A percentile compares a stretch with the other conserved stretches of the same genome.
Evolutionary conservation across 2,329 filamentous ascomycete genomes (phyloP).

Genomic region (Aspergillus ochraceus): DNA sequence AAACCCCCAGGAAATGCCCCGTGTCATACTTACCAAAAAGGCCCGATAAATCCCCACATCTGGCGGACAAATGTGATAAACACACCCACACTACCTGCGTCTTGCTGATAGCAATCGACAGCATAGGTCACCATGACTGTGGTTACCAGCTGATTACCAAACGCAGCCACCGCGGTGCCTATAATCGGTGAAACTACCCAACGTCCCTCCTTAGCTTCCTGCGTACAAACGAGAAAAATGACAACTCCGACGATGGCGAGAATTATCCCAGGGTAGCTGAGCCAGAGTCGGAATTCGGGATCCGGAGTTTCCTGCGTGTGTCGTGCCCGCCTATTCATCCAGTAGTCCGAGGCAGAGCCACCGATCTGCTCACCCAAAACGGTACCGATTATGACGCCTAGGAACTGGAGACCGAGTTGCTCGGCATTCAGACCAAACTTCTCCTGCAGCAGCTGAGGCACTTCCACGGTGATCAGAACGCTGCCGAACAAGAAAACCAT

Average conservation of each 20-base stretch:
- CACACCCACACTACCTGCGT: conserved; percentile 58
- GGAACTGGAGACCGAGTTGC: conserved; percentile 60
- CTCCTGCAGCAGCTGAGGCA: conserved; percentile 58
- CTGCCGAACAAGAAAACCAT: conserved; percentile 59
- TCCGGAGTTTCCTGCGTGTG: conserved; percentile 38
- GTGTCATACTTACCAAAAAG: conserved; percentile 33
- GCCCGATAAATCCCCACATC: conserved; percentile 39
- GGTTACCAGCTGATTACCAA: conserved; percentile 63
- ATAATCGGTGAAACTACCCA: conserved; percentile 62
- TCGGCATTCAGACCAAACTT: conserved; percentile 60
- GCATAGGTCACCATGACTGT: conserved; percentile 62
- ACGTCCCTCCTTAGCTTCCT: conserved; percentile 46
- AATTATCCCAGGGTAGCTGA: conserved; percentile 55
- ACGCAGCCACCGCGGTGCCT: conserved; percentile 54
- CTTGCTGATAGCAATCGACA: conserved; percentile 57
- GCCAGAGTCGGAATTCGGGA: conserved; percentile 59
- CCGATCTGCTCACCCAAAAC: conserved; percentile 62
- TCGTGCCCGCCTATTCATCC: conserved; percentile 49
- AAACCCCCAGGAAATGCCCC: neutral
- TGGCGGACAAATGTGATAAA: conserved; percentile 59
- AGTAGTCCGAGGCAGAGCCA: conserved; percentile 55
- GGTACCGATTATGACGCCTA: conserved; percentile 59
- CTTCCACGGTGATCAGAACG: conserved; percentile 59
- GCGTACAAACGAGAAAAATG: conserved; percentile 57
- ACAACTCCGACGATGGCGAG: conserved; percentile 56